Evolutionary conservation across 257 asterid species (phyloP).

Genomic region (Echites panduratus): DNA sequence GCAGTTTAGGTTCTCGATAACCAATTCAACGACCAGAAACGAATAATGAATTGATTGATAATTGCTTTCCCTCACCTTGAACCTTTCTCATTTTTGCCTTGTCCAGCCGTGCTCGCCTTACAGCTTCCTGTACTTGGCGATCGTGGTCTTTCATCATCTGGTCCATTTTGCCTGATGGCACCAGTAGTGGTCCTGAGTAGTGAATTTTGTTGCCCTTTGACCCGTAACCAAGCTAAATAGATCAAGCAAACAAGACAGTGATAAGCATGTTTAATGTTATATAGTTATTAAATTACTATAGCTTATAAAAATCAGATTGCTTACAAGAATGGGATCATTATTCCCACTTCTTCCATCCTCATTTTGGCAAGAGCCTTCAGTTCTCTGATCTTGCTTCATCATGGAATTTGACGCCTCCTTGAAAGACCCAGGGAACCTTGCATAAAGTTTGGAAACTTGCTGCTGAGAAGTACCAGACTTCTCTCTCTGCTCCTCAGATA

Average conservation of each 20-base stretch:
- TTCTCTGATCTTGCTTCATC: slow-evolving; percentile 41
- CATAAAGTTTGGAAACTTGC: slow-evolving; percentile 62
- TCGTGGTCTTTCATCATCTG: slow-evolving; percentile 86
- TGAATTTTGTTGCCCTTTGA: slow-evolving; percentile 78
- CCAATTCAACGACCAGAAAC: slow-evolving; percentile 62
- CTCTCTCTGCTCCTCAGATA: slow-evolving; percentile 61
- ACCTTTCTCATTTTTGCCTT: slow-evolving; percentile 63
- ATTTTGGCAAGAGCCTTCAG: slow-evolving; percentile 30
- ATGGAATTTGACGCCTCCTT: slow-evolving; percentile 66
- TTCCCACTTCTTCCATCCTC: slow-evolving; percentile 50
- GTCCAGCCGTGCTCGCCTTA: slow-evolving; percentile 79
- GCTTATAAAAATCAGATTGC: slow-evolving; percentile 14
- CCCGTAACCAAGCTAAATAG: slow-evolving; percentile 61
- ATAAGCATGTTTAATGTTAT: slow-evolving; percentile 1
- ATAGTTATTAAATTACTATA: no score
- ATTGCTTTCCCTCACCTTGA: slow-evolving; percentile 53
- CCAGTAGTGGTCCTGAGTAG: slow-evolving; percentile 89
- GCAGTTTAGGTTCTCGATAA: slow-evolving; percentile 8
- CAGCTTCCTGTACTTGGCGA: slow-evolving; percentile 91
- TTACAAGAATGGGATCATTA: slow-evolving; percentile 58
- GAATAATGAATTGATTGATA: slow-evolving; percentile 49
- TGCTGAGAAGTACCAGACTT: slow-evolving; percentile 43
- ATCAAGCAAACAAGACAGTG: not conserved
- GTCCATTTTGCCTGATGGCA: slow-evolving; percentile 81
- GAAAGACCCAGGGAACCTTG: slow-evolving; percentile 81